Percentiles rank a stretch among this genome's conserved stretches.
Conservation (phyloP, 2,329 filamentous ascomycete species). For the Monilinia polystroma region DNA sequence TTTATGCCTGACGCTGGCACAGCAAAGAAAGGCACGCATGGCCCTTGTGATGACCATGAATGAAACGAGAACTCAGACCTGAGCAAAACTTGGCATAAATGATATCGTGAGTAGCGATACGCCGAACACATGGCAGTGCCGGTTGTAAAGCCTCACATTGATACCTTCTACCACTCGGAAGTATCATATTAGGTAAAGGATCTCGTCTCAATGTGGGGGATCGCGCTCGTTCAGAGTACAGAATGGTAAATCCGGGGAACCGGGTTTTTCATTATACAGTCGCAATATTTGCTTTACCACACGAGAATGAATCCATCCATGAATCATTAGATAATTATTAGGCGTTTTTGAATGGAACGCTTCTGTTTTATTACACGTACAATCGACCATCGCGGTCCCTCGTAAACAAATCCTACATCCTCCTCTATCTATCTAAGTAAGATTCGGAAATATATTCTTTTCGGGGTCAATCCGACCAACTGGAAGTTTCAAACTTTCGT, state of each 20-base stretch:
- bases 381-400: neutral
- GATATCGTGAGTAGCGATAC: conserved; percentile 1
- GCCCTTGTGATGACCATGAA: conserved; percentile 2
- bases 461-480: neutral
- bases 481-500: conserved; percentile 16
- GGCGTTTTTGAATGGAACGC: neutral
- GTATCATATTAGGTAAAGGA: conserved; percentile 19
- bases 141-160: neutral
- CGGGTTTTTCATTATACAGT: conserved; percentile 19
- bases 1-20: conserved; percentile 8
- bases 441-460: conserved; percentile 10
- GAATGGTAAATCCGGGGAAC: conserved; percentile 19
- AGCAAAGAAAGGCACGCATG: conserved; percentile 11
- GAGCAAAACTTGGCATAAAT: neutral
- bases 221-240: conserved; percentile 10
- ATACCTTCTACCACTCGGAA: neutral
- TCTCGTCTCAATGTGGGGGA: conserved; percentile 21
- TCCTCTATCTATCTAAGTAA: conserved; percentile 7
- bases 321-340: neutral
- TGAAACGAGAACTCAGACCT: neutral
- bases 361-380: neutral
- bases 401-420: neutral
- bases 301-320: neutral
- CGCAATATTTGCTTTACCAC: conserved; percentile 10
- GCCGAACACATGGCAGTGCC: conserved; percentile 2